These are phyloP conservation scores for Umbilicus rupestris DNA, from an alignment of 164 flowering plant genomes.

Conservation along the genomic window DNA sequence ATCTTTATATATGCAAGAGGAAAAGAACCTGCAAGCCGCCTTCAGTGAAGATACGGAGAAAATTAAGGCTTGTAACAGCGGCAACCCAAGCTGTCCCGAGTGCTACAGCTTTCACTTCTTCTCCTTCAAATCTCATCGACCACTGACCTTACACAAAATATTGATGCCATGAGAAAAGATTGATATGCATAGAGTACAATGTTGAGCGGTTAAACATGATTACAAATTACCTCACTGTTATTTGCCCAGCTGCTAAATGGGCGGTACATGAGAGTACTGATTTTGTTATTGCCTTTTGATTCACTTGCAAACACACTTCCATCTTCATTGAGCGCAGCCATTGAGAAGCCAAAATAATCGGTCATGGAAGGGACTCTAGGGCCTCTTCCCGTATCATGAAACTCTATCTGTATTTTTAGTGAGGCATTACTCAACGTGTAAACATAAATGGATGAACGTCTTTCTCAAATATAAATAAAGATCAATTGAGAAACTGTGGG, in stretches of 20 bases:
- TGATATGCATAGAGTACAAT: not conserved
- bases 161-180: constrained; percentile 15
- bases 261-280: constrained; percentile 96
- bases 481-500: no score
- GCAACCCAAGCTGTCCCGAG: constrained; percentile 88
- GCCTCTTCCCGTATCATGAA: constrained; percentile 92
- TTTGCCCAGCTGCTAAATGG: constrained; percentile 97
- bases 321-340: constrained; percentile 87
- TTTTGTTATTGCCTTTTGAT: constrained; percentile 75
- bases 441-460: not conserved
- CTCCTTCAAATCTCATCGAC: constrained; percentile 96
- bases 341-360: constrained; percentile 90
- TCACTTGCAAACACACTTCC: constrained; percentile 95
- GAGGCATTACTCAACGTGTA: not conserved
- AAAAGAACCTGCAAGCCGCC: constrained; percentile 91
- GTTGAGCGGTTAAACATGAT: not conserved
- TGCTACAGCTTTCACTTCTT: constrained; percentile 93
- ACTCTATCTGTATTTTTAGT: constrained; percentile 61
- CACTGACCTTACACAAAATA: constrained; percentile 43
- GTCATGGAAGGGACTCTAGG: constrained; percentile 96
- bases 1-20: not conserved
- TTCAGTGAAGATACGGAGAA: constrained; percentile 84
- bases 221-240: constrained; percentile 74
- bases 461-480: no score
- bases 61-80: constrained; percentile 78